Evolutionary conservation across 2,329 filamentous ascomycete species (phyloP).

Genomic region (Teratosphaeria pseudoeucalypti): DNA sequence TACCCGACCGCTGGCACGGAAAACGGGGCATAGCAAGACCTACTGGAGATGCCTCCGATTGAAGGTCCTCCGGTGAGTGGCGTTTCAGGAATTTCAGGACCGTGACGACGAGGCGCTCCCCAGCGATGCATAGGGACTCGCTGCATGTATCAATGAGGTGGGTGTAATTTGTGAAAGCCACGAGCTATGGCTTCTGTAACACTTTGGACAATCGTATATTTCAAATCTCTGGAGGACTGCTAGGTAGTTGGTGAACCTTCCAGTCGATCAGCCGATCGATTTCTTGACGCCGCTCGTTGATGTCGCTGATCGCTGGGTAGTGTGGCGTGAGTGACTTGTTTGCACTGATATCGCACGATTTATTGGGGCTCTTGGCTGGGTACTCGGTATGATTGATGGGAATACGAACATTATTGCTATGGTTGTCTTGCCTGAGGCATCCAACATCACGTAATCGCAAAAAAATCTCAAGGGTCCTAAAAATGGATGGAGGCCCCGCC

Average conservation of each 20-base stretch:
- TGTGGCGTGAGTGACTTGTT: background rate
- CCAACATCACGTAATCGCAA: background rate
- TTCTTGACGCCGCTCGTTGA: background rate
- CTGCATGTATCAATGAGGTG: background rate
- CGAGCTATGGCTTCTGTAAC: background rate
- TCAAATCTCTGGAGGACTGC: background rate
- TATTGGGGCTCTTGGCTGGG: too few species aligned
- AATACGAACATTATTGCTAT: too few species aligned
- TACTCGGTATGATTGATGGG: background rate
- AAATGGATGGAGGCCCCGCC: background rate
- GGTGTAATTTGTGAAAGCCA: background rate
- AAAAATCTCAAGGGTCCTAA: background rate
- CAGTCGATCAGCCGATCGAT: too few species aligned
- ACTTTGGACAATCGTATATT: background rate
- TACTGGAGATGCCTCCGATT: background rate
- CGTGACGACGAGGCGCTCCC: background rate
- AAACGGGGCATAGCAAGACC: background rate
- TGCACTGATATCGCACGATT: too few species aligned
- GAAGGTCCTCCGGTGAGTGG: background rate
- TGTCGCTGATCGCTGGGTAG: background rate
- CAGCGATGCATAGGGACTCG: background rate
- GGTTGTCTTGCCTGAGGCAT: background rate
- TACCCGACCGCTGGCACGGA: conserved; percentile 1
- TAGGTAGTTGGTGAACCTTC: too few species aligned
- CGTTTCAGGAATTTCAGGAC: background rate